Percentiles rank a stretch among this genome's conserved stretches.
Conservation (phyloP, 2,329 filamentous ascomycete species). For the Fusarium torulosum region DNA sequence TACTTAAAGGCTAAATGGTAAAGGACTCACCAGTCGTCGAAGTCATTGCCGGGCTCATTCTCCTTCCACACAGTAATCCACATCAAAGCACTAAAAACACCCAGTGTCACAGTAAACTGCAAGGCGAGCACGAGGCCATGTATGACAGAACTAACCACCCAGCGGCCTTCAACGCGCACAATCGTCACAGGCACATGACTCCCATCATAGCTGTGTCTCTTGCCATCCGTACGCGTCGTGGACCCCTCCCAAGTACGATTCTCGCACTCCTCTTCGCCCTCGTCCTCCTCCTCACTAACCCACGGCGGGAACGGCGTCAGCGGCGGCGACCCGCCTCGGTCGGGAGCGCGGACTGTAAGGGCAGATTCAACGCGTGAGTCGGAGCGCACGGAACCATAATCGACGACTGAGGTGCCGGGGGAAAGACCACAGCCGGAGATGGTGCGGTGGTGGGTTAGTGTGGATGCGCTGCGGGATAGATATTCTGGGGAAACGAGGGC, state of each 20-base stretch:
- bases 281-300: constrained; percentile 35
- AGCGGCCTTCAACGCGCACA: constrained; percentile 22
- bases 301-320: constrained; percentile 49
- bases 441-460: constrained; percentile 4
- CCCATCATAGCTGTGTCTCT: constrained; percentile 10
- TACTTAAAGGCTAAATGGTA: accelerated
- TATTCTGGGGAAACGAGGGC: constrained; percentile 27
- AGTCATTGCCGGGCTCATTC: constrained; percentile 37
- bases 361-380: constrained; percentile 31
- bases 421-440: constrained; percentile 17
- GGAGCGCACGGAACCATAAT: constrained; percentile 28
- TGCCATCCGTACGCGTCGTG: constrained; percentile 4
- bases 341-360: constrained; percentile 32
- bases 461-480: constrained; percentile 14
- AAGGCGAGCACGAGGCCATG: constrained; percentile 48
- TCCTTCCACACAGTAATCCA: constrained; percentile 48
- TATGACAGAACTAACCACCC: constrained; percentile 38
- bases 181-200: constrained; percentile 13
- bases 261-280: constrained; percentile 35
- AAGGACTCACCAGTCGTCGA: constrained; percentile 45
- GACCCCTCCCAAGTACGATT: constrained; percentile 24
- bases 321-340: constrained; percentile 33
- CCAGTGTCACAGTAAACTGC: constrained; percentile 45
- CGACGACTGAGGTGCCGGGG: constrained; percentile 17
- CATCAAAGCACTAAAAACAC: constrained; percentile 46